phyloP scores from a whole-genome alignment of 2,329 filamentous ascomycete species.

The Tolypocladium paradoxum region DNA sequence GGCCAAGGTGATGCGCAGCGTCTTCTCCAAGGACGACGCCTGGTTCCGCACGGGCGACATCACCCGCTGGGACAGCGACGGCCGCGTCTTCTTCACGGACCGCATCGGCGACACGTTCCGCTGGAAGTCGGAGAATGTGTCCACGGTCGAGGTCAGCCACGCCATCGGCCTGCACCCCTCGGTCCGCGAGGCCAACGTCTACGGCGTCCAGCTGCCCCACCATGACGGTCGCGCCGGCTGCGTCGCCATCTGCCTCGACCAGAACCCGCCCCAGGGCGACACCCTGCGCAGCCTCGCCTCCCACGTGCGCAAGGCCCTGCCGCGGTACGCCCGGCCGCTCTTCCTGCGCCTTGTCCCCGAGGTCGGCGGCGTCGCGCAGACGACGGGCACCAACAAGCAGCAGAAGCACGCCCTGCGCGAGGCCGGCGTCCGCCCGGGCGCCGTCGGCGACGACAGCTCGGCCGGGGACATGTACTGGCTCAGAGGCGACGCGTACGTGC shows the following conservation, averaged over 20 bases:
- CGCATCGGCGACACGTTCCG: conserved; percentile 69
- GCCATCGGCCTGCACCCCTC: conserved; percentile 55
- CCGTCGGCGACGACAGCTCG: neutral
- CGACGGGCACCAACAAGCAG: conserved; percentile 82
- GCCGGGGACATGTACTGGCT: conserved; percentile 54
- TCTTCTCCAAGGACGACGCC: conserved; percentile 64
- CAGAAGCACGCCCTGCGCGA: conserved; percentile 65
- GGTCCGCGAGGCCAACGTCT: conserved; percentile 74
- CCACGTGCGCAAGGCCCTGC: conserved; percentile 48
- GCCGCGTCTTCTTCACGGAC: conserved; percentile 70
- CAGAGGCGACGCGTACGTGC: conserved; percentile 52
- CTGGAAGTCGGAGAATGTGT: conserved; percentile 78
- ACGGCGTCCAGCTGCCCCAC: conserved; percentile 67
- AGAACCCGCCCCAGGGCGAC: conserved; percentile 28
- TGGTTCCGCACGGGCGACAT: conserved; percentile 84
- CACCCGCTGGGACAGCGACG: conserved; percentile 58
- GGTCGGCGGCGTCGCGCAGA: conserved; percentile 42
- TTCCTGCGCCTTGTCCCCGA: conserved; percentile 60
- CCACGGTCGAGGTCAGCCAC: conserved; percentile 72
- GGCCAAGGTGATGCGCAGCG: conserved; percentile 63
- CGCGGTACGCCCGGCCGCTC: conserved; percentile 64
- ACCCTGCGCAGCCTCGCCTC: conserved; percentile 48
- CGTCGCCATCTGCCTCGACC: conserved; percentile 54
- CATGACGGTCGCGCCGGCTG: conserved; percentile 82
- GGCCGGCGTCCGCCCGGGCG: conserved; percentile 59